A percentile compares a stretch with the other conserved stretches of the same genome.
phyloP scores from a whole-genome alignment of 2,329 filamentous ascomycete species.

The Rutstroemia sp. region DNA sequence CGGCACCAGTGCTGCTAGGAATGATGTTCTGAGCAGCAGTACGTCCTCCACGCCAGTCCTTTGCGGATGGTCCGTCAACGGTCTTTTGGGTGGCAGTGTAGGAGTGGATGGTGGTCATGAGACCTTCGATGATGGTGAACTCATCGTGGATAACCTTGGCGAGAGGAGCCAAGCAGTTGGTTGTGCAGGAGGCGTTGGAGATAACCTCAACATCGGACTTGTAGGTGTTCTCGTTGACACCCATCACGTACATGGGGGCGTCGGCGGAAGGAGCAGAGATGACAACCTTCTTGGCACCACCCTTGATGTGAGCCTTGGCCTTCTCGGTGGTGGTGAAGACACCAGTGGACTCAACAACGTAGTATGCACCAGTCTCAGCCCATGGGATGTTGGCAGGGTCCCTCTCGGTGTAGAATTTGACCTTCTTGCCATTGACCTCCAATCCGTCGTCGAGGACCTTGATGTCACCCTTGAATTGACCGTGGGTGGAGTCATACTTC shows the following conservation, averaged over 20 bases:
- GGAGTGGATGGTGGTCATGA: constrained; percentile 99
- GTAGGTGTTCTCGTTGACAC: constrained; percentile 95
- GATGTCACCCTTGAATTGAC: constrained; percentile 89
- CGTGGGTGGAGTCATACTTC: constrained; percentile 98
- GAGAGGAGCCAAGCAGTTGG: constrained; percentile 98
- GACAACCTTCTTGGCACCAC: constrained; percentile 96
- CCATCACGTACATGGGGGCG: constrained; percentile 99
- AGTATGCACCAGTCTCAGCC: constrained; percentile 78
- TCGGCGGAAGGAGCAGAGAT: constrained; percentile 89
- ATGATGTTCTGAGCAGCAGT: constrained; percentile 99
- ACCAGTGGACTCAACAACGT: constrained; percentile 96
- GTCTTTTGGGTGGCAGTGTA: constrained; percentile 99
- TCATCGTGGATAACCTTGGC: constrained; percentile 99
- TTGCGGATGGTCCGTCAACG: constrained; percentile 91
- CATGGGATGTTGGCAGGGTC: constrained; percentile 89
- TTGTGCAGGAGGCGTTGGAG: constrained; percentile 99
- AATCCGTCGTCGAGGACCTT: constrained; percentile 61
- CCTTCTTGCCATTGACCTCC: constrained; percentile 85
- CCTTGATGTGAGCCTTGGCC: constrained; percentile 88
- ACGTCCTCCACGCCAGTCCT: constrained; percentile 99
- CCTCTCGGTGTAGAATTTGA: constrained; percentile 91
- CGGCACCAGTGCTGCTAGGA: constrained; percentile 96
- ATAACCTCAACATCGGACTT: constrained; percentile 85
- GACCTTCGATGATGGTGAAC: constrained; percentile 93
- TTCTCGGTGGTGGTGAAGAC: constrained; percentile 99